These are phyloP conservation scores for Rhizopogon hawkerae DNA, from an alignment of 1,284 basidiomycete species.

Conservation along the genomic window DNA sequence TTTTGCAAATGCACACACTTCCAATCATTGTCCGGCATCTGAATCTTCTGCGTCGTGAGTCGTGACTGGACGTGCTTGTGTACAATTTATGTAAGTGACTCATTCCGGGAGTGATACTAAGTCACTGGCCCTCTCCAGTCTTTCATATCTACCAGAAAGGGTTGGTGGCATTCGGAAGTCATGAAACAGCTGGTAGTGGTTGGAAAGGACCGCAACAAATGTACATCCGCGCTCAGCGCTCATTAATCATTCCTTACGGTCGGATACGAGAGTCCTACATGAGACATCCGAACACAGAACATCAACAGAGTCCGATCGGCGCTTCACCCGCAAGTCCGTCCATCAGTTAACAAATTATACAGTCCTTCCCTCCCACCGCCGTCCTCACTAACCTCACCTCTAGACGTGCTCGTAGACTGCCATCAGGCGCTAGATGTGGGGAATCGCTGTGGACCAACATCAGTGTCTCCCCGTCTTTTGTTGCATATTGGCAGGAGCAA, in stretches of 20 bases:
- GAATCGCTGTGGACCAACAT: conserved; percentile 32
- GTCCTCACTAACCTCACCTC: conserved; percentile 41
- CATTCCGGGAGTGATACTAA: too few species aligned
- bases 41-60: too few species aligned
- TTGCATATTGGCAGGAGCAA: background rate
- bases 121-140: too few species aligned
- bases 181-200: too few species aligned
- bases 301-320: background rate
- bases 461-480: background rate
- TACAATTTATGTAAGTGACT: too few species aligned
- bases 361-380: conserved; percentile 33
- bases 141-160: too few species aligned
- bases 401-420: conserved; percentile 41
- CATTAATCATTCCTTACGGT: background rate
- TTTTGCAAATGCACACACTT: too few species aligned
- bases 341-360: conserved; percentile 42
- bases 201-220: too few species aligned
- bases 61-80: too few species aligned
- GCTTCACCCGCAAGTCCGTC: background rate
- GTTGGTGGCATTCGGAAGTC: too few species aligned
- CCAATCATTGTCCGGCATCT: too few species aligned
- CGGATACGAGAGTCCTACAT: background rate
- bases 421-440: conserved; percentile 45
- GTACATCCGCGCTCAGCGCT: too few species aligned
- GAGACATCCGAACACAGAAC: background rate